These are phyloP conservation scores for Phtheirospermum japonicum DNA, from an alignment of 257 asterid genomes.

Conservation along the genomic window DNA sequence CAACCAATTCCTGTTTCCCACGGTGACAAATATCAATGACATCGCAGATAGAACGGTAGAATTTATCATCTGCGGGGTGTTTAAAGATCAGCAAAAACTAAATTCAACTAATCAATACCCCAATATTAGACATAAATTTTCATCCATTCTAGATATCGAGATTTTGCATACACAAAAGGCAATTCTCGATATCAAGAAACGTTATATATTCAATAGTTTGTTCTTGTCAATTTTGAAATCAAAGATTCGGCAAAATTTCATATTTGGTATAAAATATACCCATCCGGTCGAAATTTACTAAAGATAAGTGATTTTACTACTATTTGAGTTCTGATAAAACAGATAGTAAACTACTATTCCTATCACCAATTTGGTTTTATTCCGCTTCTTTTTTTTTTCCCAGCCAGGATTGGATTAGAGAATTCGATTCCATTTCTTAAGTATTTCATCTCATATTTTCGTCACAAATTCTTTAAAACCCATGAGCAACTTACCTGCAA, in stretches of 20 bases:
- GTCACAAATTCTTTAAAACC: conserved; percentile 17
- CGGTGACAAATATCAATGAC: conserved; percentile 14
- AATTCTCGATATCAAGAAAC: neutral
- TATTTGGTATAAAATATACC: neutral
- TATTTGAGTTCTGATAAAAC: neutral
- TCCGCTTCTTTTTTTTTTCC: neutral
- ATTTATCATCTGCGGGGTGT: conserved; percentile 12
- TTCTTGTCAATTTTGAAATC: conserved; percentile 7
- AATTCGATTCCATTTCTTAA: neutral
- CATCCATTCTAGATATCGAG: neutral
- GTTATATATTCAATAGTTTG: neutral
- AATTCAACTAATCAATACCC: conserved; percentile 1
- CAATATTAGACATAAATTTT: neutral
- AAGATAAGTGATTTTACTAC: neutral
- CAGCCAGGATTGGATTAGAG: conserved; percentile 2
- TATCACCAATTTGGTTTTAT: neutral
- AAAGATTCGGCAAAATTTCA: neutral
- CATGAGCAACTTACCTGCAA: conserved; percentile 54
- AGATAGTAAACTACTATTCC: neutral
- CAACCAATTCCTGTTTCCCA: conserved; percentile 57
- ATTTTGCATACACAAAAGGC: neutral
- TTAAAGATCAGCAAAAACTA: conserved; percentile 4
- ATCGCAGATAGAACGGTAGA: conserved; percentile 23
- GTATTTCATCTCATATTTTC: conserved; percentile 7
- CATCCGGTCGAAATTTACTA: neutral